Conservation (phyloP, 441 rosid species). For the Populus hybrid region DNA sequence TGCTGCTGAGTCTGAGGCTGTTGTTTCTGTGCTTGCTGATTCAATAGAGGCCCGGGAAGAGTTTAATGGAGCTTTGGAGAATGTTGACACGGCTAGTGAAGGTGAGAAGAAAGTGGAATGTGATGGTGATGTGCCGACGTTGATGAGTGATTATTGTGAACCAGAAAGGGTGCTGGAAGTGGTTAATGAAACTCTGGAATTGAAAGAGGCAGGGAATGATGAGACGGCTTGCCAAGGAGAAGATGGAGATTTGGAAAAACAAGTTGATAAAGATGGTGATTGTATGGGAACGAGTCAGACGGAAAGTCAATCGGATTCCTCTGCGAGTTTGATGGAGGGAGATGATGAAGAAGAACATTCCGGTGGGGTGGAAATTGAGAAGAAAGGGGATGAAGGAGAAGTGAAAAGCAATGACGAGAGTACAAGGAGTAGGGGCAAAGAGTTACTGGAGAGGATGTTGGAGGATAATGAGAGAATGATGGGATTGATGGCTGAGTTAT, state of each 20-base stretch:
- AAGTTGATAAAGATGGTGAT: background rate
- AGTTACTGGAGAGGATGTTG: constrained; percentile 44
- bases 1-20: background rate
- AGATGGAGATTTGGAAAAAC: background rate
- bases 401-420: constrained; percentile 7
- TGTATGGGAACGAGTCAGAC: constrained; percentile 3
- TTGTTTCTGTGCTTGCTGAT: background rate
- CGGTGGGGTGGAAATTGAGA: background rate
- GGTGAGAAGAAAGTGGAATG: background rate
- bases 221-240: background rate
- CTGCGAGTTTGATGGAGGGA: constrained; percentile 7
- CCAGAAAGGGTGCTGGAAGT: background rate
- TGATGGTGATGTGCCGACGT: background rate
- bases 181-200: background rate
- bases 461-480: constrained; percentile 60
- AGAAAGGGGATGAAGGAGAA: background rate
- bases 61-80: background rate
- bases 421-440: constrained; percentile 19
- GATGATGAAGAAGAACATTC: constrained; percentile 4
- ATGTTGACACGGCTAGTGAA: background rate
- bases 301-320: constrained; percentile 30
- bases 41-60: background rate
- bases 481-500: constrained; percentile 42
- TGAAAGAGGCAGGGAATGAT: background rate
- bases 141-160: background rate